Conservation (phyloP, 192 early-diverging fungal genomes). For the Coemansia sp. region DNA sequence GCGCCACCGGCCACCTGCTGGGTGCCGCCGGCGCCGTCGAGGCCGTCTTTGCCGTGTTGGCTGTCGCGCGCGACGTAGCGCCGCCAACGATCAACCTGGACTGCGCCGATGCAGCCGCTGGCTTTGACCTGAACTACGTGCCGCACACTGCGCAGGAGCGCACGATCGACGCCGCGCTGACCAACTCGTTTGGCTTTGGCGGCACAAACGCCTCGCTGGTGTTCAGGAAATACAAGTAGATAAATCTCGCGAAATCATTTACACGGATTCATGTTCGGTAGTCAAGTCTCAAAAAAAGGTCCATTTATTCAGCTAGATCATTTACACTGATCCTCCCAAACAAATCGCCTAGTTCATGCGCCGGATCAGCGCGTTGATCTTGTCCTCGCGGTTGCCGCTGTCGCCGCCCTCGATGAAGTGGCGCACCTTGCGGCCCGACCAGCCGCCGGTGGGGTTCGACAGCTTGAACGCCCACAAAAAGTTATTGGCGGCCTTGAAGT, state of each 20-base stretch:
- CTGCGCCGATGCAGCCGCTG: slow-evolving; percentile 41
- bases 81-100: slow-evolving; percentile 89
- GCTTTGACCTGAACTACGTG: slow-evolving; percentile 85
- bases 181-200: slow-evolving; percentile 95
- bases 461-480: slow-evolving; percentile 99
- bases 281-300: too few species aligned
- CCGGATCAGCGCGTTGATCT: slow-evolving; percentile 96
- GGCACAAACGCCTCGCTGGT: slow-evolving; percentile 76
- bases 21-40: slow-evolving; percentile 95
- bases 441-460: slow-evolving; percentile 97
- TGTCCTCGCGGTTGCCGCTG: slow-evolving; percentile 94
- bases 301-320: not conserved
- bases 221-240: slow-evolving; percentile 54
- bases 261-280: too few species aligned
- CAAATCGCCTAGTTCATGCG: slow-evolving; percentile 95
- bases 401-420: slow-evolving; percentile 99
- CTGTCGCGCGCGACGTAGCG: slow-evolving; percentile 68
- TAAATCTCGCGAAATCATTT: not conserved
- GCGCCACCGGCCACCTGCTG: slow-evolving; percentile 91
- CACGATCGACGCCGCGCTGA: slow-evolving; percentile 68
- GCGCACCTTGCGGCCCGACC: slow-evolving; percentile 87
- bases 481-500: slow-evolving; percentile 98
- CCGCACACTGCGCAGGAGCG: slow-evolving; percentile 68
- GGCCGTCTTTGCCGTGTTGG: slow-evolving; percentile 85
- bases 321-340: too few species aligned